Evolutionary conservation across 2,329 filamentous ascomycete species (phyloP), one percentile per base, ranked within the genome.

Genomic region (Trichophyton schoenleinii): DNA sequence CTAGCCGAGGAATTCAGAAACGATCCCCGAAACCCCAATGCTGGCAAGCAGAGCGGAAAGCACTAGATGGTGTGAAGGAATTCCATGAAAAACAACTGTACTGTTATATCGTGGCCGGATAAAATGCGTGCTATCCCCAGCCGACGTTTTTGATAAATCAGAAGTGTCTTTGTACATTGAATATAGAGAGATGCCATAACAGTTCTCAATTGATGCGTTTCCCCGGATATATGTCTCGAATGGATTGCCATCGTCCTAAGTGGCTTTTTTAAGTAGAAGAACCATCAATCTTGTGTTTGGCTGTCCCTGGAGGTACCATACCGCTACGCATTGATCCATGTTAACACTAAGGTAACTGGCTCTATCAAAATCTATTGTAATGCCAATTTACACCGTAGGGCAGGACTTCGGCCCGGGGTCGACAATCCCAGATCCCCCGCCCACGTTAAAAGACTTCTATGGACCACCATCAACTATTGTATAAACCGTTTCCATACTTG

Each of bases 1-100:
- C 15, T 60, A 97, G 92, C 85, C 80, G 89, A 88, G 70, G 90
- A 97, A 81, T 96, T 84, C 85, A 95, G 91, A 86, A 95, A 96
- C 82, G 92, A 97, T 79, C 90, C 91, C 68, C 86, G 91, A 77
- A 96, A 96, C 70, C 76, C 76, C 63, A 74, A 77, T 67, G 69
- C 69, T 67, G 57, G 57, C 63, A 64, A 74, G 69, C 61, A 66
- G 52, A 63, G 61, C 34, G 61, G 67, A 59, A 66, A 68, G 60
- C 73, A 75, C 68, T 75, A 73, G 69, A 68, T 65, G 20, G 36
- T 34, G 55, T 18, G 18, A 44, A 44, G 28, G 22, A 42, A 31
- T 18, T 28, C n/a, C 31, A 36, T 55, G 52, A 42, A 42, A 44
- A 44, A 58, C 55, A 58, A 58, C 41, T 58, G 55, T 44, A 44